phyloP scores from a whole-genome alignment of 1,284 basidiomycete species.

The Tilletia setariae region DNA sequence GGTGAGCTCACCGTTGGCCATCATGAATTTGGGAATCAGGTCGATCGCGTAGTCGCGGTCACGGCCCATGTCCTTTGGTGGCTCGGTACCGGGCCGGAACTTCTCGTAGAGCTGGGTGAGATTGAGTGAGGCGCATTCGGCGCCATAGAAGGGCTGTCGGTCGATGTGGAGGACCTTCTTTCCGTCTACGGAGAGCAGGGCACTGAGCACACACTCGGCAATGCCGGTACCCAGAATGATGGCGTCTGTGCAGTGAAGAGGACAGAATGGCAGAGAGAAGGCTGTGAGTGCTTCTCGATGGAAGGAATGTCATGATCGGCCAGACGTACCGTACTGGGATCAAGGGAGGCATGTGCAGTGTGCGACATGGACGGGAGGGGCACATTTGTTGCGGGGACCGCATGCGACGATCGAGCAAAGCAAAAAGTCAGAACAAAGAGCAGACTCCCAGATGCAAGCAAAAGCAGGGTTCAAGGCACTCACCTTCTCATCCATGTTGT shows the following conservation, averaged over 20 bases:
- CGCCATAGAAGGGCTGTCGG: conserved; percentile 97
- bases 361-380: not conserved
- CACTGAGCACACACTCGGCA: conserved; percentile 86
- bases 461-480: not conserved
- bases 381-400: not conserved
- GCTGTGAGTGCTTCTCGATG: not conserved
- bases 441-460: not conserved
- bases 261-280: not conserved
- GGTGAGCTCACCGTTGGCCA: conserved; percentile 95
- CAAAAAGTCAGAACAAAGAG: not conserved
- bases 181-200: conserved; percentile 83
- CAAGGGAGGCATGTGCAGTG: not conserved
- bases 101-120: conserved; percentile 97
- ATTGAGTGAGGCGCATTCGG: conserved; percentile 94
- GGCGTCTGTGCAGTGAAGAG: conserved; percentile 1
- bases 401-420: not conserved
- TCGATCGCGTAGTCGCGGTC: conserved; percentile 54
- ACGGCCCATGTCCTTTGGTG: conserved; percentile 59
- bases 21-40: conserved; percentile 64
- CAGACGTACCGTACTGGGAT: not conserved
- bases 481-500: conserved; percentile 8
- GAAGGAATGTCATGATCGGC: not conserved
- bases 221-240: conserved; percentile 18
- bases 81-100: conserved; percentile 65
- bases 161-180: conserved; percentile 99